Percentiles rank a stretch among this genome's conserved stretches.
Conservation (phyloP, 257 asterid genomes). For the Scutellaria barbata region DNA sequence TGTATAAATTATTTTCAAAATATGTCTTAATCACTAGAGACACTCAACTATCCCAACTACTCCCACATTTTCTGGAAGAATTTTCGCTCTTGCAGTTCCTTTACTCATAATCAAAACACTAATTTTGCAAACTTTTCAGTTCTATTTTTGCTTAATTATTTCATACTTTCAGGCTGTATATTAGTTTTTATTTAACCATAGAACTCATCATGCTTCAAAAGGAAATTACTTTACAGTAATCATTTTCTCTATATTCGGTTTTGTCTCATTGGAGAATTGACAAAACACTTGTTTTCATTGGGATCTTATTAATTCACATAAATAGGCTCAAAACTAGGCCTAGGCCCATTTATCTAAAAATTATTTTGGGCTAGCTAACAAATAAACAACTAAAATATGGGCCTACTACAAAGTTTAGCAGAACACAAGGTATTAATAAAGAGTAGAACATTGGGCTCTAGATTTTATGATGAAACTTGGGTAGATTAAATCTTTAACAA, state of each 20-base stretch:
- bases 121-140: not conserved
- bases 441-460: too few relatives aligned
- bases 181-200: not conserved
- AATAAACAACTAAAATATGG: not conserved
- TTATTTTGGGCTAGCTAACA: too few relatives aligned
- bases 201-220: not conserved
- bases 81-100: not conserved
- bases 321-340: not conserved
- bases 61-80: slow-evolving; percentile 17
- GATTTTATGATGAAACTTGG: too few relatives aligned
- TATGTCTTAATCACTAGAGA: slow-evolving; percentile 29
- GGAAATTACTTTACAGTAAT: not conserved
- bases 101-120: slow-evolving; percentile 25
- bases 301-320: too few relatives aligned
- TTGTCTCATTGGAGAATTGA: not conserved
- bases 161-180: not conserved
- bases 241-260: not conserved
- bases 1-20: not conserved
- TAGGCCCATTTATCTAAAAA: too few relatives aligned
- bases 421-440: too few relatives aligned
- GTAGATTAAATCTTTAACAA: too few relatives aligned
- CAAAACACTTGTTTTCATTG: too few relatives aligned
- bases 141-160: not conserved
- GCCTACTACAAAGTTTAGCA: not conserved
- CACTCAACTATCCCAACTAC: slow-evolving; percentile 34